phyloP scores from a whole-genome alignment of 192 early-diverging fungal genomes.

The Coemansia sp. region DNA sequence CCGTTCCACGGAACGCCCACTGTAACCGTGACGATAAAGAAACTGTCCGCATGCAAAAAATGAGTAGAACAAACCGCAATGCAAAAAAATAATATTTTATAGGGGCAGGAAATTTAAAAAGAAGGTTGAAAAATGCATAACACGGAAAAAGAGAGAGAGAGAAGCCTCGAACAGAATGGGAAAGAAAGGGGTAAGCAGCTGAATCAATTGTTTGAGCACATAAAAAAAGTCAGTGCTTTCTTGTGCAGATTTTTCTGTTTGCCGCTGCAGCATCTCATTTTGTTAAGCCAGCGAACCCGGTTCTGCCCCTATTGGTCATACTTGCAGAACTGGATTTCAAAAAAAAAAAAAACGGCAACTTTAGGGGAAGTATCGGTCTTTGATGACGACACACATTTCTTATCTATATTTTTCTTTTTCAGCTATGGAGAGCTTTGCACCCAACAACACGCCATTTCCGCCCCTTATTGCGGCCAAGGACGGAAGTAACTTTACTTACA shows the following conservation, averaged over 20 bases:
- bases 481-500: conserved; percentile 71
- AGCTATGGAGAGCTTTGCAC: conserved; percentile 33
- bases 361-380: not conserved
- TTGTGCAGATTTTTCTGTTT: not conserved
- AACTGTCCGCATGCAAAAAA: conserved; percentile 32
- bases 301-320: not conserved
- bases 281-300: not conserved
- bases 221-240: not conserved
- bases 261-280: too few species aligned
- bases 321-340: not conserved
- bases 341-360: not conserved
- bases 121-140: not conserved
- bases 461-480: conserved; percentile 64
- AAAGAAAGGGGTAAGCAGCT: not conserved
- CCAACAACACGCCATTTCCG: conserved; percentile 57
- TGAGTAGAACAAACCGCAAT: not conserved
- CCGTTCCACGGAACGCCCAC: conserved; percentile 53
- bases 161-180: not conserved
- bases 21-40: conserved; percentile 52
- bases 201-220: too few species aligned
- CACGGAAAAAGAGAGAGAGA: not conserved
- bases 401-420: not conserved
- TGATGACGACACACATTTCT: not conserved
- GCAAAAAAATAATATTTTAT: not conserved
- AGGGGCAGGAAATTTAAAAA: not conserved